A percentile compares a stretch with the other conserved stretches of the same genome.
These are phyloP conservation scores for Phaffia rhodozyma DNA, from an alignment of 1,284 basidiomycete species.

Conservation along the genomic window DNA sequence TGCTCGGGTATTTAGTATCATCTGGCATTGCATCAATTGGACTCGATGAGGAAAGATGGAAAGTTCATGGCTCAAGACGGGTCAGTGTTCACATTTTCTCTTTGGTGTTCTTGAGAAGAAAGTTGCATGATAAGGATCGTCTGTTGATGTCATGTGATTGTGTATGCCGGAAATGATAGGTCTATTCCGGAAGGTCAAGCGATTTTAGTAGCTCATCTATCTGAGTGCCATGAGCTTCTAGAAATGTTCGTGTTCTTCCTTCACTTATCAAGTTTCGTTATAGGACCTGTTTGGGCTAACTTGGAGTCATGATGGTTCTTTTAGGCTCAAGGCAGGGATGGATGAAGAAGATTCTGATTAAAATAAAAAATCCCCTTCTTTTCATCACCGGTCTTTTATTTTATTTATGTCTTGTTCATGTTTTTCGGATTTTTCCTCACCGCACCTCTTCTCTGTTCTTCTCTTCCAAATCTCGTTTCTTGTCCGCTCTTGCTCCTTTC, in stretches of 20 bases:
- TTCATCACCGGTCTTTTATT: too few species aligned
- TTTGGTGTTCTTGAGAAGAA: constrained; percentile 13
- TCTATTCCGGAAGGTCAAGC: constrained; percentile 90
- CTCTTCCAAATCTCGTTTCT: too few species aligned
- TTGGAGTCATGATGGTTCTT: too few species aligned
- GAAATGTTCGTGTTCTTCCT: constrained; percentile 47
- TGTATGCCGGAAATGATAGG: constrained; percentile 26
- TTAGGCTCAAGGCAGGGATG: too few species aligned
- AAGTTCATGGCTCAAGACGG: constrained; percentile 66
- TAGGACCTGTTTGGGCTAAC: too few species aligned
- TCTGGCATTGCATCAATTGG: constrained; percentile 89
- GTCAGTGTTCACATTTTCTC: constrained; percentile 15
- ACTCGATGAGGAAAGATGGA: constrained; percentile 81
- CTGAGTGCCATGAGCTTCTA: constrained; percentile 89
- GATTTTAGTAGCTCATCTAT: constrained; percentile 88
- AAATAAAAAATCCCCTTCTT: too few species aligned
- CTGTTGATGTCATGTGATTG: constrained; percentile 42
- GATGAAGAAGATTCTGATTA: too few species aligned
- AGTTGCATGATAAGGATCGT: constrained; percentile 25
- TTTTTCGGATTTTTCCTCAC: too few species aligned
- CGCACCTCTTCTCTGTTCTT: too few species aligned
- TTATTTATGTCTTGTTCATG: too few species aligned
- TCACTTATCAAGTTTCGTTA: neutral
- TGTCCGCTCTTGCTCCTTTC: too few species aligned
- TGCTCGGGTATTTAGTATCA: constrained; percentile 86